Conservation (phyloP, 179 eudicot species). For the Patellifolia procumbens region DNA sequence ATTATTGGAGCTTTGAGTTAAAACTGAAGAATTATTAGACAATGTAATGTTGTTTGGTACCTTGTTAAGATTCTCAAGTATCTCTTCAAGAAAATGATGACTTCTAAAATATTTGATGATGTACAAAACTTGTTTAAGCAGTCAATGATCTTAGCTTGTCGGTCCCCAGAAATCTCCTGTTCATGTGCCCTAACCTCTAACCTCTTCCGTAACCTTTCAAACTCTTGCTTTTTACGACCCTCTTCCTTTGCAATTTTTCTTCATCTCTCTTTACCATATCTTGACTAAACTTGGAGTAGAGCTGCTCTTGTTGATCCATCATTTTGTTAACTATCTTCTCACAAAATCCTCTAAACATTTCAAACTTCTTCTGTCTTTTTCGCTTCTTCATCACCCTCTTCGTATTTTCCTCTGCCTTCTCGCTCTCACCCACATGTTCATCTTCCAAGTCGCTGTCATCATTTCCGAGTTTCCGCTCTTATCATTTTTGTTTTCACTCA, state of each 20-base stretch:
- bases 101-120: constrained; percentile 28
- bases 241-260: constrained; percentile 62
- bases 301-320: constrained; percentile 77
- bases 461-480: background rate
- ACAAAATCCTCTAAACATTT: constrained; percentile 68
- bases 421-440: constrained; percentile 32
- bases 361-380: too few species aligned
- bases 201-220: constrained; percentile 56
- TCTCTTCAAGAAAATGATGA: constrained; percentile 20
- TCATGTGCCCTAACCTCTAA: too few species aligned
- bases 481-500: constrained; percentile 8
- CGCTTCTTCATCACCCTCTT: too few species aligned
- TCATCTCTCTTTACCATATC: constrained; percentile 76
- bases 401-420: constrained; percentile 34
- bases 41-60: constrained; percentile 34
- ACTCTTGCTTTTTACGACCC: constrained; percentile 72
- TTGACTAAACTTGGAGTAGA: constrained; percentile 64
- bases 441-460: too few species aligned
- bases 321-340: constrained; percentile 64
- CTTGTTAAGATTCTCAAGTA: constrained; percentile 27
- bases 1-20: constrained; percentile 35
- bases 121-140: constrained; percentile 56
- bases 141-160: constrained; percentile 64
- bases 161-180: constrained; percentile 55
- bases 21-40: constrained; percentile 30